Conservation (phyloP, 2,329 filamentous ascomycete species). For the Sordariomycetes sp. region DNA sequence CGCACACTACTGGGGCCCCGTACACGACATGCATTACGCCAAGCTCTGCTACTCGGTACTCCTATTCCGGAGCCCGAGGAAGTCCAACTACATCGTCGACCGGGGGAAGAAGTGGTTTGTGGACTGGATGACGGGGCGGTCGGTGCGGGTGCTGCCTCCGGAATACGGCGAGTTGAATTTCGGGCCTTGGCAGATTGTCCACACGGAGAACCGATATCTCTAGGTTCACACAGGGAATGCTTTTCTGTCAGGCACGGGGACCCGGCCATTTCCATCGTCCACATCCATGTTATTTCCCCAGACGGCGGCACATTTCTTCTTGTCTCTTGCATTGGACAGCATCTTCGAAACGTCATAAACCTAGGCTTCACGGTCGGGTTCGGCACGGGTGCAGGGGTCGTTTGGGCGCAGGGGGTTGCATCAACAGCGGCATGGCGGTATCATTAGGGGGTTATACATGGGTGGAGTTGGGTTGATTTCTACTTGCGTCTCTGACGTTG, state of each 20-base stretch:
- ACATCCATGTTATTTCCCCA: neutral
- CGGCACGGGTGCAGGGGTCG: neutral
- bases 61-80: constrained; percentile 43
- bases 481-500: neutral
- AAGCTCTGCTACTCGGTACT: constrained; percentile 50
- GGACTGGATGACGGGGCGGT: constrained; percentile 46
- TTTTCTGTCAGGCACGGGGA: neutral
- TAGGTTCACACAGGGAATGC: neutral
- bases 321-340: neutral
- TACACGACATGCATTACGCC: constrained; percentile 48
- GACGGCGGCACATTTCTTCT: neutral
- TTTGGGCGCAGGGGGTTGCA: neutral
- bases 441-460: neutral
- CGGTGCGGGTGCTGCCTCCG: constrained; percentile 42
- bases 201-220: constrained; percentile 29
- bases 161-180: constrained; percentile 41
- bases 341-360: neutral
- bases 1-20: constrained; percentile 40
- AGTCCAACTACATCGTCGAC: constrained; percentile 45
- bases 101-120: constrained; percentile 48
- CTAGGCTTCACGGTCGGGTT: neutral
- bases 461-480: neutral
- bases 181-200: constrained; percentile 38
- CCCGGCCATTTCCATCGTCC: neutral
- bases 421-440: neutral